These are phyloP conservation scores for Hypsizygus marmoreus DNA, from an alignment of 768 basidiomycete species.

Conservation along the genomic window DNA sequence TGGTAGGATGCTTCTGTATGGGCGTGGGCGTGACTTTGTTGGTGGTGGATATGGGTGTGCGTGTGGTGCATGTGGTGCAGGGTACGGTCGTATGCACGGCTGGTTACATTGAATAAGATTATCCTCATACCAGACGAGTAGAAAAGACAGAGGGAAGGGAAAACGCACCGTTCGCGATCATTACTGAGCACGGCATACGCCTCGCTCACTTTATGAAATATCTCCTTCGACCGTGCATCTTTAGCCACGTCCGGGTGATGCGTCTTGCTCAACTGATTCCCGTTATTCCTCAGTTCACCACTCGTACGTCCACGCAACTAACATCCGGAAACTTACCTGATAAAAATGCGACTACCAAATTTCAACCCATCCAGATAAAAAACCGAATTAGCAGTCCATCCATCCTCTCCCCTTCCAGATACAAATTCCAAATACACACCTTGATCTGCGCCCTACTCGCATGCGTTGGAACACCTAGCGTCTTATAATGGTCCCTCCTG, in stretches of 20 bases:
- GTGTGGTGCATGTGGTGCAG: constrained; percentile 28
- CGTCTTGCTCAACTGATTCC: constrained; percentile 41
- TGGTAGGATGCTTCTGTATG: constrained; percentile 15
- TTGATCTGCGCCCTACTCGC: constrained; percentile 48
- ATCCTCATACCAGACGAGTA: not conserved
- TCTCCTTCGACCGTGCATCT: constrained; percentile 37
- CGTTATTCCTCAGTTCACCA: not conserved
- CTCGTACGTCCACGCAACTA: not conserved
- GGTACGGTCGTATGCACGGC: constrained; percentile 47
- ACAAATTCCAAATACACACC: constrained; percentile 21
- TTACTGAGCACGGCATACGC: constrained; percentile 47
- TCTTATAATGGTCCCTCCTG: constrained; percentile 45
- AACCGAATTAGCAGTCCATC: not conserved
- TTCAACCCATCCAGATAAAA: not conserved
- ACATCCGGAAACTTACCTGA: constrained; percentile 27
- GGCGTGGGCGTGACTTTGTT: constrained; percentile 3
- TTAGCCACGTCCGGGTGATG: constrained; percentile 53
- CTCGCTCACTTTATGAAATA: constrained; percentile 43
- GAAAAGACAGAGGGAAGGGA: constrained; percentile 1
- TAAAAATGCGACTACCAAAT: constrained; percentile 45
- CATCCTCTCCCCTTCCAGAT: not conserved
- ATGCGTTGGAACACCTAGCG: constrained; percentile 36
- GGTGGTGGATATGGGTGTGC: constrained; percentile 14
- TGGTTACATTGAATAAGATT: constrained; percentile 12
- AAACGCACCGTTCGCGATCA: constrained; percentile 43